These are phyloP conservation scores for Camptophora hylomeconis DNA, from an alignment of 2,329 filamentous ascomycete species.

Conservation along the genomic window DNA sequence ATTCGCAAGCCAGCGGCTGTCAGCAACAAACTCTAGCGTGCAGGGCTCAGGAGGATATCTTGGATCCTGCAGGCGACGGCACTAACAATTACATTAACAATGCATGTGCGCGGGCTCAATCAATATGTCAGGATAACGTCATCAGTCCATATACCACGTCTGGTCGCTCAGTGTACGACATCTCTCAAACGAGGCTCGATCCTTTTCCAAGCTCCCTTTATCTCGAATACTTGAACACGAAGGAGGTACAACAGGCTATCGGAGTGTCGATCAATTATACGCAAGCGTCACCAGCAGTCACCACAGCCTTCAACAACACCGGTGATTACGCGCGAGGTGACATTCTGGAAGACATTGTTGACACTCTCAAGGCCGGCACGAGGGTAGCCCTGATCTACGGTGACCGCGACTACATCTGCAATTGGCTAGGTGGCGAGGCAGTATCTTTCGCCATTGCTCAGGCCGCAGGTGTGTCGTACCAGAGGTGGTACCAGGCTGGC, in stretches of 20 bases:
- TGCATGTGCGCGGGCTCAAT: slow-evolving; percentile 17
- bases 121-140: slow-evolving; percentile 23
- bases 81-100: slow-evolving; percentile 14
- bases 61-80: slow-evolving; percentile 16
- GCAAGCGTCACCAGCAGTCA: slow-evolving; percentile 22
- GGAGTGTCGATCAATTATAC: slow-evolving; percentile 37
- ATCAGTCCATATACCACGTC: slow-evolving; percentile 26
- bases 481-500: slow-evolving; percentile 24
- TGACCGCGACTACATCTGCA: slow-evolving; percentile 21
- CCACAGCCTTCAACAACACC: slow-evolving; percentile 15
- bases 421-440: slow-evolving; percentile 35
- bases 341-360: slow-evolving; percentile 18
- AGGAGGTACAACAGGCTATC: slow-evolving; percentile 41
- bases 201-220: slow-evolving; percentile 47
- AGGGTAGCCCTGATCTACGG: slow-evolving; percentile 34
- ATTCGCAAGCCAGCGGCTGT: slow-evolving; percentile 14
- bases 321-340: slow-evolving; percentile 19
- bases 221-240: slow-evolving; percentile 44
- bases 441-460: slow-evolving; percentile 32
- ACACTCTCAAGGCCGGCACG: slow-evolving; percentile 25
- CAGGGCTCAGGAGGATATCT: slow-evolving; percentile 11
- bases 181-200: slow-evolving; percentile 42
- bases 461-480: slow-evolving; percentile 12
- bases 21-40: slow-evolving; percentile 16
- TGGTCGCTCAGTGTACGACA: slow-evolving; percentile 38